These are phyloP conservation scores for Tricholoma saponaceum DNA, from an alignment of 768 basidiomycete species.

Conservation along the genomic window DNA sequence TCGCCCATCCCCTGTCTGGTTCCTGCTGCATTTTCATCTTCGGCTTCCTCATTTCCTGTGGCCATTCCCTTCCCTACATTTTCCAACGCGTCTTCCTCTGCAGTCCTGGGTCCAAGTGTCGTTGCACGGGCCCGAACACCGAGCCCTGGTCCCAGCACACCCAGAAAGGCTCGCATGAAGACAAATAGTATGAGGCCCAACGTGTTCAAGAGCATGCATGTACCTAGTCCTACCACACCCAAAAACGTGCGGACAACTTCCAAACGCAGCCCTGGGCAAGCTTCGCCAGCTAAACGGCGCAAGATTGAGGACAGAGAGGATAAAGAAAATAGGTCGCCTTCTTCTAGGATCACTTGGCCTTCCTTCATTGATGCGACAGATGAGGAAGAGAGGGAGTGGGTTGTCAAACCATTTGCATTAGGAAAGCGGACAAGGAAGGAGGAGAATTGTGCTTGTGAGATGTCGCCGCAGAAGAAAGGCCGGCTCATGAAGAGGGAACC, in stretches of 20 bases:
- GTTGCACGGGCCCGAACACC: not conserved
- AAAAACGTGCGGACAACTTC: conserved; percentile 29
- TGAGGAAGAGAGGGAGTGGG: conserved; percentile 19
- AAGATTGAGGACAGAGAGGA: conserved; percentile 29
- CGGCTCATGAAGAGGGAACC: conserved; percentile 11
- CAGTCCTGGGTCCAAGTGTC: not conserved
- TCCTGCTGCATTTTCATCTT: conserved; percentile 1
- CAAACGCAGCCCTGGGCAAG: conserved; percentile 17
- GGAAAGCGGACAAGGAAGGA: conserved; percentile 44
- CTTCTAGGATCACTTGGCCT: conserved; percentile 26
- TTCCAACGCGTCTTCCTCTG: conserved; percentile 10
- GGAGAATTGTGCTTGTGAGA: conserved; percentile 26
- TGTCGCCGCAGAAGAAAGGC: conserved; percentile 18
- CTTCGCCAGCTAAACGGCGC: conserved; percentile 34
- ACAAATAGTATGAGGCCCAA: not conserved
- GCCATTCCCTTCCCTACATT: conserved; percentile 15
- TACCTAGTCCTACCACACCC: conserved; percentile 22
- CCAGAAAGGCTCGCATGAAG: not conserved
- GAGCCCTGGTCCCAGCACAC: not conserved
- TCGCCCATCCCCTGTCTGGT: conserved; percentile 2
- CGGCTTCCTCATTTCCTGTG: not conserved
- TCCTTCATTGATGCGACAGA: conserved; percentile 39
- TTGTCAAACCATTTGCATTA: conserved; percentile 16
- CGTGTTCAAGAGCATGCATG: not conserved
- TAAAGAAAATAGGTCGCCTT: conserved; percentile 62